phyloP scores from a whole-genome alignment of 305 asterid species.

The Lippia alba region DNA sequence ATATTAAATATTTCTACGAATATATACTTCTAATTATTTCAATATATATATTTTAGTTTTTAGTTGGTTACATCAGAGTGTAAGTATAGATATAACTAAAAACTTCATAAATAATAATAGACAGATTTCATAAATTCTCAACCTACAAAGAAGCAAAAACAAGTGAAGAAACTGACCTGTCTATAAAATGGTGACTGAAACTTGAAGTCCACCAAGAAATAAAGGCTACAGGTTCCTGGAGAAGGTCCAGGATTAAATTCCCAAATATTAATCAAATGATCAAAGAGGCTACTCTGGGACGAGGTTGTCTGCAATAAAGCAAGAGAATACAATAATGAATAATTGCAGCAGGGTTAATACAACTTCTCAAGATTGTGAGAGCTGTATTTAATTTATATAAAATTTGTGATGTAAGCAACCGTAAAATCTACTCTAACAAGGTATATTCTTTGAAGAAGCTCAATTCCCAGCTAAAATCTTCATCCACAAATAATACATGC shows the following conservation, averaged over 20 bases:
- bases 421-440: too few species aligned
- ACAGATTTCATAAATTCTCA: background rate
- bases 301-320: constrained; percentile 50
- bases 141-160: constrained; percentile 9
- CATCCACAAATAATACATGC: too few species aligned
- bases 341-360: too few species aligned
- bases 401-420: too few species aligned
- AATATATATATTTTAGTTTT: too few species aligned
- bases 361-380: too few species aligned
- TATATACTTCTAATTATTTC: background rate
- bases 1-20: too few species aligned
- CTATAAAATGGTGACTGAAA: constrained; percentile 70
- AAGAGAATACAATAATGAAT: background rate
- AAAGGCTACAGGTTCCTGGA: constrained; percentile 69
- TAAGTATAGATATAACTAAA: background rate
- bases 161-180: constrained; percentile 46
- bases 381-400: too few species aligned
- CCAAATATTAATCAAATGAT: constrained; percentile 79
- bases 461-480: too few species aligned
- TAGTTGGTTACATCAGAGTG: background rate
- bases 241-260: constrained; percentile 77
- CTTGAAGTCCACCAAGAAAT: constrained; percentile 78
- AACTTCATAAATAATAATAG: constrained; percentile 9
- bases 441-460: too few species aligned
- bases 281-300: constrained; percentile 62